Conservation (phyloP, 371 early-diverging fungal species). For the Batrachochytrium dendrobatidis region DNA sequence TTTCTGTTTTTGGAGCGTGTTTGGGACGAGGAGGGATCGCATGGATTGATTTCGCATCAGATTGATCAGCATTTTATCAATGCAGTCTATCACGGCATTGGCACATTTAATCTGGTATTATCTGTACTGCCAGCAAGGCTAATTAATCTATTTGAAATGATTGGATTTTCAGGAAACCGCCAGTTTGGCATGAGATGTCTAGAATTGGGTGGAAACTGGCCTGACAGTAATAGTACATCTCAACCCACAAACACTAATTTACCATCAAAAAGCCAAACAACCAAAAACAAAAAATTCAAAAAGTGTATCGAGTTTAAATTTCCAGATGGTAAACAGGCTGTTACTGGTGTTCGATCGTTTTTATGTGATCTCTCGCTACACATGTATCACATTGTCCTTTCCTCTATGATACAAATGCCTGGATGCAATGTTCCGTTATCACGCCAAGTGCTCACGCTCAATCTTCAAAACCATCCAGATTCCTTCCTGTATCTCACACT, state of each 20-base stretch:
- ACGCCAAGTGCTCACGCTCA: constrained; percentile 28
- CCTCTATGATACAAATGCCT: constrained; percentile 47
- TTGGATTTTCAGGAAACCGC: constrained; percentile 65
- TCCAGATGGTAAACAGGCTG: constrained; percentile 5
- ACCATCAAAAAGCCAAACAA: no score
- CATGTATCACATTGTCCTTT: constrained; percentile 60
- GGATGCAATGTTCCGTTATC: constrained; percentile 46
- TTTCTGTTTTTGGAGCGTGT: constrained; percentile 44
- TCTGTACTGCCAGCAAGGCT: constrained; percentile 55
- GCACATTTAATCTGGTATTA: constrained; percentile 59
- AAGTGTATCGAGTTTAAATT: constrained; percentile 2
- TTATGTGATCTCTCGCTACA: constrained; percentile 58
- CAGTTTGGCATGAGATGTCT: constrained; percentile 55
- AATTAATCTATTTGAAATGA: constrained; percentile 57
- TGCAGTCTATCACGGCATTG: constrained; percentile 63
- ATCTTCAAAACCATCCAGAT: constrained; percentile 42
- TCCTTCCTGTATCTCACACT: constrained; percentile 54
- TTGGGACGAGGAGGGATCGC: constrained; percentile 34
- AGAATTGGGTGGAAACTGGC: constrained; percentile 51
- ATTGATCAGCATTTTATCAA: constrained; percentile 65
- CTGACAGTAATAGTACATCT: constrained; percentile 10
- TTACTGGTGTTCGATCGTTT: constrained; percentile 47
- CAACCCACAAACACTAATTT: constrained; percentile 6
- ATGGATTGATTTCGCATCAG: constrained; percentile 22
- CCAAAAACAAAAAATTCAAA: neutral